Evolutionary conservation across 352 stramenopile species (phyloP), one percentile per base, ranked within the genome.

Genomic region (Phytophthora fragariae): DNA sequence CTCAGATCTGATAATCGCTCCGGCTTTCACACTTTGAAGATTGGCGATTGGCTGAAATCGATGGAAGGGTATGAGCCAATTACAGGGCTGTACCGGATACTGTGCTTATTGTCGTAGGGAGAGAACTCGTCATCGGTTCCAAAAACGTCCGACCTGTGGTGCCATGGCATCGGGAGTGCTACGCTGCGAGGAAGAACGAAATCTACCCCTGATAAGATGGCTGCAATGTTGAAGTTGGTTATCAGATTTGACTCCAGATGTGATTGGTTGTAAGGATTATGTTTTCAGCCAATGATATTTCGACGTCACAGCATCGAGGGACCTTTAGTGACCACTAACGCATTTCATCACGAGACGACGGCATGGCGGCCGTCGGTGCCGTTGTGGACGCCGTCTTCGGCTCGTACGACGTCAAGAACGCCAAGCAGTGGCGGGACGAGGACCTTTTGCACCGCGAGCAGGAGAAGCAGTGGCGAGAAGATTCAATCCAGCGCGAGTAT

Each of bases 341-440:
- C n/a, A 24, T 41, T 24, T 39, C 5, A 35, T 35, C 41, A 29
- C 37, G 10, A 39, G 14, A 61, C 47, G 14, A 61, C 47, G 17
- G 39, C 15, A 92, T 94, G 86, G 76, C 82, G 59, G 80, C 78
- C 11, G 81, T 93, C 0, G 82, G 84, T 4, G 86, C 86, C 14
- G 83, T 91, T 17, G 83, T 95, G 62, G 84, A 92, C 69, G 85
- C 85, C 12, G 82, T 95, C 60, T 91, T 95, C 72, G 86, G 88
- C 27, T 92, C 86, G 49, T 95, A 95, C 66, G 88, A 95, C 69
- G 75, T 95, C 63, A 93, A 95, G 75, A 90, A 92, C 66, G 84
- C 86, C 55, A 92, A 92, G 74, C 86, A 92, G 59, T 95, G 88
- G 88, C 88, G 88, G 10, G 77, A 93, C 53, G 88, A 95, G 44